Conservation (phyloP, 345 rosid genomes). For the Syzygium jambos region DNA sequence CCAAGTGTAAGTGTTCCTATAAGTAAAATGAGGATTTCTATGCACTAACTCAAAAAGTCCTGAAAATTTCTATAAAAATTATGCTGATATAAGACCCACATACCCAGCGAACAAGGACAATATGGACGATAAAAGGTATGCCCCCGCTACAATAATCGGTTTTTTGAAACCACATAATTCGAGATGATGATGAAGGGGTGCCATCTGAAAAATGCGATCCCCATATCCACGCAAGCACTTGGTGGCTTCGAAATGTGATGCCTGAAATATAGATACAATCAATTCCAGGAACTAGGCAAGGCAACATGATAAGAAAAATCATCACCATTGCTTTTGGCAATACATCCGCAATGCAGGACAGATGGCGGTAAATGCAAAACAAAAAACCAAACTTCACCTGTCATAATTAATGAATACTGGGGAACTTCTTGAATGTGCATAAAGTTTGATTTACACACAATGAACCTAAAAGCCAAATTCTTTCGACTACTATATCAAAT, state of each 20-base stretch:
- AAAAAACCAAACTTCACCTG: neutral
- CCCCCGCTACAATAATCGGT: slow-evolving; percentile 43
- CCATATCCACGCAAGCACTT: slow-evolving; percentile 24
- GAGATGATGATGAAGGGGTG: slow-evolving; percentile 47
- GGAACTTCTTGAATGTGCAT: neutral
- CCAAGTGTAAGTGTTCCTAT: neutral
- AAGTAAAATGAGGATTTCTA: neutral
- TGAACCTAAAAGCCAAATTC: neutral
- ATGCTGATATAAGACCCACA: slow-evolving; percentile 50
- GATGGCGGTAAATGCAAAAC: neutral
- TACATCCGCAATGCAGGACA: neutral
- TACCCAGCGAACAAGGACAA: slow-evolving; percentile 50
- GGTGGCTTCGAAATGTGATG: slow-evolving; percentile 25
- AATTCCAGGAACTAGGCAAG: neutral
- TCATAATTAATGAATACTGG: neutral
- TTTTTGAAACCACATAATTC: slow-evolving; percentile 39
- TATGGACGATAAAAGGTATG: slow-evolving; percentile 31
- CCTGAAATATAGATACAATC: slow-evolving; percentile 14
- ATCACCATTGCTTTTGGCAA: neutral
- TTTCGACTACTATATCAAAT: neutral
- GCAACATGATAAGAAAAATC: neutral
- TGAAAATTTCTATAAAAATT: neutral
- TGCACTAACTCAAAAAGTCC: neutral
- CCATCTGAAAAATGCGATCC: slow-evolving; percentile 31
- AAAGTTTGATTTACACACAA: neutral